Evolutionary conservation across 306 rosid species (phyloP), one percentile per base, ranked within the genome.

Genomic region (Biancaea sappan): DNA sequence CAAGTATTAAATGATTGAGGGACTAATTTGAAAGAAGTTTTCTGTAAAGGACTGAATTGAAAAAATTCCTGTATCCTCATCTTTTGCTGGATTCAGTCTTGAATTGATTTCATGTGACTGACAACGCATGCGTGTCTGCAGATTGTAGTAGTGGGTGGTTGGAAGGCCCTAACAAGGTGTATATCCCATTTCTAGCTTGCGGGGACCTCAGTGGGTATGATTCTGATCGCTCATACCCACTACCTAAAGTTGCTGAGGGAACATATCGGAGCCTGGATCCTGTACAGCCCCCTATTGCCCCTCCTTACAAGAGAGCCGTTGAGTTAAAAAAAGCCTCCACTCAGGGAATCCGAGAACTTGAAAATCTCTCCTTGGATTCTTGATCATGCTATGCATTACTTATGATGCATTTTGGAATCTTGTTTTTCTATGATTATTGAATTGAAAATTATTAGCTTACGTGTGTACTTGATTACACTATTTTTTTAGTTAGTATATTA

Each of bases 61-160:
- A 26, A 26, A 37, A 5, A 10, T 0, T 4, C 37, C 37, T 56
- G 4, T 54, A 11, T 26, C 9, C 28, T 43, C 50, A 8, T 31
- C 46, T n/a, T 34, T 34, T 56, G 13, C 38, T 63, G 83, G 41
- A 50, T 28, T 48, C 35, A 37, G 70, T 37, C 63, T 62, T 28
- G 8, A 46, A 16, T 65, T 64, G 50, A 8, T 66, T 16, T 44
- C 61, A 37, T 73, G 56, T 38, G 70, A 66, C 64, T 37, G 19
- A 41, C 53, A 53, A 80, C 53, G 71, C 79, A 16, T 72, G n/a
- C 69, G 69, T 26, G 44, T 22, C 76, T 79, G 81, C 92, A 94
- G 99, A 95, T 88, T 95, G 98, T 84, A 81, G 90, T 78, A 95
- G 99, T 73, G 98, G 96, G 61, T 95, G 97, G 95, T 82, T 95